Evolutionary conservation across 176 grass and related monocot genomes (phyloP), one percentile per base, ranked within the genome.

Genomic region (Dendrocalamus sinicus): DNA sequence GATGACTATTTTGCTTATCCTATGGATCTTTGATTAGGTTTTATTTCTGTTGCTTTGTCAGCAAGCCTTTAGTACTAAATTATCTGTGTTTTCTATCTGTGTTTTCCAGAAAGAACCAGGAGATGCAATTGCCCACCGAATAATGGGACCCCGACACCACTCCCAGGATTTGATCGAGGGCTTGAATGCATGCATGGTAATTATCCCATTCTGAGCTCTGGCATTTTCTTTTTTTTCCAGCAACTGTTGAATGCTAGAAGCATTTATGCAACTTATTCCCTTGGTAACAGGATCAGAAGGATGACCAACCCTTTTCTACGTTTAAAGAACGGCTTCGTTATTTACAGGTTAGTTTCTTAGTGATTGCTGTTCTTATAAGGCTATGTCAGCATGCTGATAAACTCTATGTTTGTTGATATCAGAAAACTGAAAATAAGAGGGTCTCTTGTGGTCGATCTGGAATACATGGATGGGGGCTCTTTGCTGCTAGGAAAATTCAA

Each of bases 381-480:
- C 23, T 88, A 52, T 86, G 40, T 75, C 16, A 80, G 44, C 43
- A 75, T 60, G 45, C 80, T 55, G 19, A 92, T 82, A 81, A 84
- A 16, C 66, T 72, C 39, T n/a, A 72, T 50, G 60, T 40, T 84
- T 84, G 10, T 65, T 88, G 43, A 86, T 88, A 84, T 35, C 96
- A 98, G 96, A 94, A 68, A 86, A 96, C 87, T 60, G 96, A 98
- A 89, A 89, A 92, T 24, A 68, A 85, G 73, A 93, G 91, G 83
- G 86, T 98, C 55, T 96, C 78, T n/a, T 92, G 76, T 79, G 96
- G 96, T 50, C 91, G 87, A 58, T 98, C 96, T 70, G 93, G 96
- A 85, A 94, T 98, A 86, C 96, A 98, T 87, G 96, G 96, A 81
- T 98, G 93, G 96, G 96, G 96, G 13, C 91, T 98, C 20, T 98